Base-by-base conservation (phyloP, 2,329 filamentous ascomycete species). In the Ophiostoma ulmi region DNA sequence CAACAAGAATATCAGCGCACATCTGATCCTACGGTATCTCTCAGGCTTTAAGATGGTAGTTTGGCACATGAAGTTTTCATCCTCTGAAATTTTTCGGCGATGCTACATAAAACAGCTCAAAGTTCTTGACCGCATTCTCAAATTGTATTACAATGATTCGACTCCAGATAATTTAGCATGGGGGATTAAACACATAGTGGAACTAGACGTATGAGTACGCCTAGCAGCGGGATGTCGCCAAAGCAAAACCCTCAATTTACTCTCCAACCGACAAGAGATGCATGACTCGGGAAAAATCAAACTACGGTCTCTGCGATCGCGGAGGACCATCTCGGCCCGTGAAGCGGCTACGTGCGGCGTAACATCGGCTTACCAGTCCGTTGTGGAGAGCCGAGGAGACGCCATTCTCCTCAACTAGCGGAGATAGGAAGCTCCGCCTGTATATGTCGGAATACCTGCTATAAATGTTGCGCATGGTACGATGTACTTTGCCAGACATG, bases 341-440 rank as follows among this genome's bases (percentile, higher is more conserved):
- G n/a, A 35, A 20, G 58, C 58, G 58, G 58, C 58, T 63, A 63
- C 58, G 26, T 36, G 26, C 26, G 58, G 58, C 58, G 26, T 35
- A 63, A 63, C 13, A 35, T 26, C 58, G 26, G 58, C 58, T 63
- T 35, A 35, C 26, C 22, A 63, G 58, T 1, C 52, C 8, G n/a
- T 35, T 36, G 58, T 63, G 58, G 58, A 63, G 58, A 63, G 58
- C 58, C 58, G 58, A 35, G 26, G 20, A 26, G 58, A 20, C 26
- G 58, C 26, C 26, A 26, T 58, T 55, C 52, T 58, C 44, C 14
- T 48, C 58, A 63, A 3, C 26, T 35, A 63, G 26, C 26, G 20
- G 5, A 63, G 58, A 63, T 14, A 36, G 58, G 26, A 63, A 63
- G 58, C 58, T 63, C 58, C 26, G 58, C 58, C 22, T 35, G 26